Percentiles rank a stretch among this genome's conserved stretches.
Evolutionary conservation across 2,329 filamentous ascomycete genomes (phyloP).

Genomic region (Chaetomium olivaceum): DNA sequence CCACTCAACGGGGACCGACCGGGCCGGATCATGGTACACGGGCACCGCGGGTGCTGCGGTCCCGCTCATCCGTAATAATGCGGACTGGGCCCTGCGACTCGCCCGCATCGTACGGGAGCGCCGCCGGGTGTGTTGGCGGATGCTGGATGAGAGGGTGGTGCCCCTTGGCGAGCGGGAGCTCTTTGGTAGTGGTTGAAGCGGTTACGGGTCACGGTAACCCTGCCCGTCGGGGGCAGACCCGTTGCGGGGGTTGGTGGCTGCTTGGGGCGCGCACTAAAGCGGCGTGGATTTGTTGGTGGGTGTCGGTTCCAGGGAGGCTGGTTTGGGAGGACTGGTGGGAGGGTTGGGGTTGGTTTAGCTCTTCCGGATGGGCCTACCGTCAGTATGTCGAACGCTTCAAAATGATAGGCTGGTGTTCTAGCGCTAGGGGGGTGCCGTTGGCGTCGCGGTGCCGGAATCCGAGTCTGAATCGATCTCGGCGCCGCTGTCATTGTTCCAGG

Average conservation of each 20-base stretch:
- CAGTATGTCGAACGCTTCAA: background rate
- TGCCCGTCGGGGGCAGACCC: too few relatives aligned
- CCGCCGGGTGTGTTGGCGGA: too few relatives aligned
- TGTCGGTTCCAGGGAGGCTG: background rate
- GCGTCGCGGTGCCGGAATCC: background rate
- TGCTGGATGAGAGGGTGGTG: too few relatives aligned
- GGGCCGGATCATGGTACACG: constrained; percentile 3
- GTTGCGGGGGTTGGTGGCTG: background rate
- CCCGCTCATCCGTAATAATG: background rate
- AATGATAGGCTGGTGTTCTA: background rate
- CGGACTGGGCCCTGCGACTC: too few relatives aligned
- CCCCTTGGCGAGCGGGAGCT: background rate
- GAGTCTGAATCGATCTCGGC: background rate
- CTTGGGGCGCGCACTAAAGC: background rate
- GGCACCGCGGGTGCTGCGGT: background rate
- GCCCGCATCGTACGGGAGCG: too few relatives aligned
- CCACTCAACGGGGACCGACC: background rate
- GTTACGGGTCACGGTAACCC: constrained; percentile 11
- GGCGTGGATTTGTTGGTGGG: background rate
- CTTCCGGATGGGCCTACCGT: background rate
- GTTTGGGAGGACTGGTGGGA: background rate
- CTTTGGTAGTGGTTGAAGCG: background rate
- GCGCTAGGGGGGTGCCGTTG: background rate
- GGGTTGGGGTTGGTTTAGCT: background rate
- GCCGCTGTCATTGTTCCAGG: background rate